phyloP scores from a whole-genome alignment of 768 basidiomycete species.

The Gymnopilus junonius region DNA sequence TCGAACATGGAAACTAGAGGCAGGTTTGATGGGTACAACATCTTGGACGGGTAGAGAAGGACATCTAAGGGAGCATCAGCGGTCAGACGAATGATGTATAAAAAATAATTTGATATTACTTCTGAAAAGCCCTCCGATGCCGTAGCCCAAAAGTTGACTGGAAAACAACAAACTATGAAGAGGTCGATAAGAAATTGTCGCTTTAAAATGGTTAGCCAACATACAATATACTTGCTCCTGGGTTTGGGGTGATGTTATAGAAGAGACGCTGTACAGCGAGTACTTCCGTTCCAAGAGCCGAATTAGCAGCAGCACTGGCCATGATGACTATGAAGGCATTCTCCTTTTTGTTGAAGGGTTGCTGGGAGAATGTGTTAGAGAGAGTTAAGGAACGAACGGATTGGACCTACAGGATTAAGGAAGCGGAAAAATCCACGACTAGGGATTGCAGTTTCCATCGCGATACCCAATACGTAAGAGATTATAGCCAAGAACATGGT shows the following conservation, averaged over 20 bases:
- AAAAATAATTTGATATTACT: constrained; percentile 31
- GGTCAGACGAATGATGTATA: not conserved
- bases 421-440: constrained; percentile 46
- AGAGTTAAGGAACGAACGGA: not conserved
- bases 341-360: constrained; percentile 64
- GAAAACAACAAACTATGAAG: constrained; percentile 34
- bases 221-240: constrained; percentile 47
- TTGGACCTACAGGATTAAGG: constrained; percentile 52
- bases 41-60: constrained; percentile 56
- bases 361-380: constrained; percentile 33
- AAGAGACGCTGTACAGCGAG: constrained; percentile 57
- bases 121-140: constrained; percentile 58
- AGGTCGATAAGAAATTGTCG: not conserved
- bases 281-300: constrained; percentile 57
- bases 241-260: constrained; percentile 55
- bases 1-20: constrained; percentile 55
- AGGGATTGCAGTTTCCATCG: constrained; percentile 51
- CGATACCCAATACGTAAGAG: constrained; percentile 52
- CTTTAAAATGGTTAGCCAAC: not conserved
- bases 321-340: constrained; percentile 63
- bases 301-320: constrained; percentile 57
- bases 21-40: constrained; percentile 52
- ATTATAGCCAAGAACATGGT: constrained; percentile 58
- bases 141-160: constrained; percentile 49
- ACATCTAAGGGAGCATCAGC: constrained; percentile 30